These are phyloP conservation scores for Pholiota molesta DNA, from an alignment of 768 basidiomycete species.

Conservation along the genomic window DNA sequence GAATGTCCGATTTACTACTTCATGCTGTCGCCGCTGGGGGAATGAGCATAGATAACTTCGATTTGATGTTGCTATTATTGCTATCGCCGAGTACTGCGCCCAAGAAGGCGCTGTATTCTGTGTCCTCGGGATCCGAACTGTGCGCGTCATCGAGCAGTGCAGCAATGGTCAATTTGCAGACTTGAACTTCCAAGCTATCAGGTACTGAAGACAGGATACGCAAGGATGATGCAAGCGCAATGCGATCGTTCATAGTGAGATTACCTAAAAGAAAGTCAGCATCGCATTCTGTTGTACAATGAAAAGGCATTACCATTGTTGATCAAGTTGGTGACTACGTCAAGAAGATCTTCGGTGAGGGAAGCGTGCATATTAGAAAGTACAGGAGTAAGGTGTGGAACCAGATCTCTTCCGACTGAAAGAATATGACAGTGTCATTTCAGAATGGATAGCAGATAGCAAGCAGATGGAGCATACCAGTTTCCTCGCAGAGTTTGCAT, in stretches of 20 bases:
- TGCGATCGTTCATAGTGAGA: neutral
- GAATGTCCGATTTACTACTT: too few relatives aligned
- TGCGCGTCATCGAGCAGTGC: neutral
- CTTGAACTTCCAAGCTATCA: neutral
- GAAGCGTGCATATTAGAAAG: neutral
- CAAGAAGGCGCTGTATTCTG: neutral
- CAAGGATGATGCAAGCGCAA: neutral
- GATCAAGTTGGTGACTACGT: neutral
- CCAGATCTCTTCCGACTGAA: neutral
- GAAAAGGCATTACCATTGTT: neutral
- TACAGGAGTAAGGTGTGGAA: neutral
- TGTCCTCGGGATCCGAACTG: neutral
- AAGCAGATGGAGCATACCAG: too few relatives aligned
- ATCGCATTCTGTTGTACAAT: neutral
- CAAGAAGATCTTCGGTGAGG: neutral
- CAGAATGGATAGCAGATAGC: neutral
- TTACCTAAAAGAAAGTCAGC: neutral
- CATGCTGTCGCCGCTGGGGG: neutral
- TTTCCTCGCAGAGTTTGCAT: neutral
- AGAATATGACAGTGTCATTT: neutral
- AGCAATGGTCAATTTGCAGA: neutral
- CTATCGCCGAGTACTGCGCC: neutral
- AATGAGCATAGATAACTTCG: neutral
- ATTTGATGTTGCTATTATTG: neutral
- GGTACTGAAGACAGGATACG: neutral